Evolutionary conservation across 1,139 yeast genomes (phyloP), one percentile per base, ranked within the genome.

Genomic region (Protomyces macrosporus): DNA sequence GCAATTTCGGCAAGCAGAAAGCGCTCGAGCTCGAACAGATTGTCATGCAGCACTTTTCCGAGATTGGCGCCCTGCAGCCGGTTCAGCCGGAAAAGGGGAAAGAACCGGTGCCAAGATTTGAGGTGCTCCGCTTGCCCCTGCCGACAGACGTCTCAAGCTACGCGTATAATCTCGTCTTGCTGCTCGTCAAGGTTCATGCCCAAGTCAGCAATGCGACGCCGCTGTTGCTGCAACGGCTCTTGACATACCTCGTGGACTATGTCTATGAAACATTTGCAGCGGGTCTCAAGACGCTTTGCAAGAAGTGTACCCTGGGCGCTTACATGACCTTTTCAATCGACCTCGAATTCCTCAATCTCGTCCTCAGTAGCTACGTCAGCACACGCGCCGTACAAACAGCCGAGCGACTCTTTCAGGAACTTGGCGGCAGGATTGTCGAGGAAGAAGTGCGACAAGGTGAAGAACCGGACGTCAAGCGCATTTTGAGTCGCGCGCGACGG

Each of bases 131-230:
- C 1, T 69, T 73, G 12, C 71, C 73, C 1, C 69, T 75, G 30
- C 82, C 83, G 7, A 71, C 57, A 4, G 76, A 77, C 64, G 79
- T 79, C 1, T 78, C 82, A 2, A 72, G 78, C 45, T 84, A 81
- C 70, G 74, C 85, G 5, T 79, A 83, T 65, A 82, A 83, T 64
- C 75, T 81, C 0, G 72, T 85, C 53, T 77, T 83, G 71, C 72
- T 80, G 45, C 71, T 86, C 34, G 83, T 85, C 5, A 74, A 79
- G 16, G 80, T 83, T 0, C 85, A 83, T 69, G 77, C 85, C 35
- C 79, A 78, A 62, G 82, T 84, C 39, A 71, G 76, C 40, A 78
- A 78, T 51, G 78, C 82, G 14, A 81, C 85, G 0, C 78, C 81
- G 0, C 77, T 75, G 42, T 71, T 83, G 54, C 77, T 82, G 6